Conservation (phyloP, 495 filamentous ascomycete genomes). For the Penicillium bialowiezense region DNA sequence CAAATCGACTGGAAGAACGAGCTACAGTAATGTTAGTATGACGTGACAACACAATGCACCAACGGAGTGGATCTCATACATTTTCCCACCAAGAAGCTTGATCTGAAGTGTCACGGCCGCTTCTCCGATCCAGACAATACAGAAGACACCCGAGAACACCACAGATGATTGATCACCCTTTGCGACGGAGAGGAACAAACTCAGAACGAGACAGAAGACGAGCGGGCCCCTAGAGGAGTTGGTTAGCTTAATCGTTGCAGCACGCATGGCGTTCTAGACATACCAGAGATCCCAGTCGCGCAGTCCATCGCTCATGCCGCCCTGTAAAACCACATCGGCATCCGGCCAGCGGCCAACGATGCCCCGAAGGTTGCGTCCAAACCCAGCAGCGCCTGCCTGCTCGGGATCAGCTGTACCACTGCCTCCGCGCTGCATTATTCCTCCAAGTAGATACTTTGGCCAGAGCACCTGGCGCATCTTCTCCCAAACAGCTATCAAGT, state of each 20-base stretch:
- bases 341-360: conserved; percentile 68
- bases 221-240: conserved; percentile 66
- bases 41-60: background rate
- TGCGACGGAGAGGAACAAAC: conserved; percentile 79
- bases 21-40: conserved; percentile 46
- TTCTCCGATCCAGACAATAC: conserved; percentile 94
- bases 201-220: conserved; percentile 85
- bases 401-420: conserved; percentile 67
- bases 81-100: conserved; percentile 93
- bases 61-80: conserved; percentile 57
- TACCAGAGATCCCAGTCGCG: conserved; percentile 97
- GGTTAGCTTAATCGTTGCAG: background rate
- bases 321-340: conserved; percentile 67
- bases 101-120: conserved; percentile 98
- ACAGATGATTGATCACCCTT: conserved; percentile 72
- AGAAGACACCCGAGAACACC: conserved; percentile 95
- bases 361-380: conserved; percentile 61
- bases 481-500: conserved; percentile 89
- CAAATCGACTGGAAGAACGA: conserved; percentile 97
- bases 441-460: conserved; percentile 87
- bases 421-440: conserved; percentile 60
- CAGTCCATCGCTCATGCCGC: conserved; percentile 80
- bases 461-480: conserved; percentile 98
- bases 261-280: background rate
- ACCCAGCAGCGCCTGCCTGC: conserved; percentile 62